phyloP scores from a whole-genome alignment of 495 filamentous ascomycete genomes.

The Thozetella sp. region DNA sequence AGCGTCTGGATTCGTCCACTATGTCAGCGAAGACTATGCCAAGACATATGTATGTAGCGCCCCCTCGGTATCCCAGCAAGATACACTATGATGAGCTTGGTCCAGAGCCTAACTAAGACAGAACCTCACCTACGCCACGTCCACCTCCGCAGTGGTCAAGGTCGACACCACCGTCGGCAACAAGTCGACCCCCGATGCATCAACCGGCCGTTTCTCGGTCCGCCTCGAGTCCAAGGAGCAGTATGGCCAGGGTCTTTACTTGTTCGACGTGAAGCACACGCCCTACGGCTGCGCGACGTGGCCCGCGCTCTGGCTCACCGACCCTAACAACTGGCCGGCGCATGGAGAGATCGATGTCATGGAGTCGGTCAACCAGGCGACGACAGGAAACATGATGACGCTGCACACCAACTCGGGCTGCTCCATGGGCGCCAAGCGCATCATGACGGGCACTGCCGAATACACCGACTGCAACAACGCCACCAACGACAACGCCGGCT shows the following conservation, averaged over 20 bases:
- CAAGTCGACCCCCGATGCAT: conserved; percentile 23
- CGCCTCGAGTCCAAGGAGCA: conserved; percentile 54
- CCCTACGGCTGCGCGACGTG: conserved; percentile 60
- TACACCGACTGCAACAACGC: conserved; percentile 55
- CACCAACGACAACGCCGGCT: conserved; percentile 56
- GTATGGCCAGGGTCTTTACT: conserved; percentile 57
- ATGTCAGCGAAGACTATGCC: conserved; percentile 28
- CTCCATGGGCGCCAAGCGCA: conserved; percentile 49
- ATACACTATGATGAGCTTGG: conserved; percentile 21
- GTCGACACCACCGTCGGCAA: conserved; percentile 44
- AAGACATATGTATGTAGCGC: conserved; percentile 19
- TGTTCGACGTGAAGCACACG: conserved; percentile 62
- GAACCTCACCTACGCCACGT: conserved; percentile 59
- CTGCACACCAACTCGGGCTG: conserved; percentile 67
- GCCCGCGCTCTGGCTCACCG: conserved; percentile 58
- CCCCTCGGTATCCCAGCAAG: conserved; percentile 31
- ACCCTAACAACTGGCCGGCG: conserved; percentile 64
- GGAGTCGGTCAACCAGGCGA: conserved; percentile 63
- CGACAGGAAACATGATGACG: conserved; percentile 60
- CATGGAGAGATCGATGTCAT: conserved; percentile 76
- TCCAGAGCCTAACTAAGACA: conserved; percentile 9
- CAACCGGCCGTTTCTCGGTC: conserved; percentile 55
- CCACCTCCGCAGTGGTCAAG: conserved; percentile 38
- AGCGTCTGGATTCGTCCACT: conserved; percentile 41
- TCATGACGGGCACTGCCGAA: conserved; percentile 42